These are phyloP conservation scores for Neurospora africana DNA, from an alignment of 495 filamentous ascomycete species.

Conservation along the genomic window DNA sequence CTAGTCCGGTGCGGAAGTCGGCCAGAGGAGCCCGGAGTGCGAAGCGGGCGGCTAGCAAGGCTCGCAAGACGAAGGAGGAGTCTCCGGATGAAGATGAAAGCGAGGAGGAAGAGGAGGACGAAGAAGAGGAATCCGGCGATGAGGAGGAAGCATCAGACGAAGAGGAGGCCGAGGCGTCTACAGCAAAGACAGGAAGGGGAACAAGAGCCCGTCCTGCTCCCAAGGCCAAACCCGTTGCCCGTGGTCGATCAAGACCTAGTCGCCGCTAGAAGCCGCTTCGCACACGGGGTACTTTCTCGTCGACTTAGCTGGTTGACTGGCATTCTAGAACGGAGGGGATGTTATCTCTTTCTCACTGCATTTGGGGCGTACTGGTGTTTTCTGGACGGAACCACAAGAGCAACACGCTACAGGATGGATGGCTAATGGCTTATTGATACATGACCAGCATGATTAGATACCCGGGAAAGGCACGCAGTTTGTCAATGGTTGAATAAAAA, in stretches of 20 bases:
- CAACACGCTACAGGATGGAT: neutral
- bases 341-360: neutral
- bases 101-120: constrained; percentile 45
- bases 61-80: constrained; percentile 23
- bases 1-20: constrained; percentile 24
- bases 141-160: constrained; percentile 21
- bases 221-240: neutral
- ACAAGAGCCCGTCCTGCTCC: constrained; percentile 11
- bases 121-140: constrained; percentile 32
- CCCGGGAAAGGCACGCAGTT: neutral
- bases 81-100: constrained; percentile 63
- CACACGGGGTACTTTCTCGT: neutral
- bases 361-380: neutral
- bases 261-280: neutral
- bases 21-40: constrained; percentile 26
- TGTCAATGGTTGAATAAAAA: neutral
- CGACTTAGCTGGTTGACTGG: neutral
- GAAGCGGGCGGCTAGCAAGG: constrained; percentile 31
- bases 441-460: neutral
- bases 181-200: constrained; percentile 16
- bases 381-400: neutral
- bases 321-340: neutral
- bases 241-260: neutral
- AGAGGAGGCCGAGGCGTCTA: constrained; percentile 19
- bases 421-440: neutral